phyloP scores from a whole-genome alignment of 768 basidiomycete genomes.

The Rhodosporidiobolus sp. region DNA sequence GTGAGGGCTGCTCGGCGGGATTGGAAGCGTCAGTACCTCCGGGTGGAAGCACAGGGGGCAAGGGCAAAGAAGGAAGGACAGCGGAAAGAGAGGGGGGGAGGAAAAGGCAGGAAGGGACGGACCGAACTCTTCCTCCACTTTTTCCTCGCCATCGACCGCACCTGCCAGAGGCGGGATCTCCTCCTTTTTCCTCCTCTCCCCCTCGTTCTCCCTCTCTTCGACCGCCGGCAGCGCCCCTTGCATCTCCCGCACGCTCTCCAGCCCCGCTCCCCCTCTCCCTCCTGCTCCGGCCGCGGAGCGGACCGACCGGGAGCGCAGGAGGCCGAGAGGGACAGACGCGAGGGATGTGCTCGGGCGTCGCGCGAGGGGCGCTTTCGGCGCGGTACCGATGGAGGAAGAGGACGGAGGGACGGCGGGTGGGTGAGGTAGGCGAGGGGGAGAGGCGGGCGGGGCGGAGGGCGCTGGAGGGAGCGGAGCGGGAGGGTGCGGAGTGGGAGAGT shows the following conservation, averaged over 20 bases:
- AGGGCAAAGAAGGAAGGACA: neutral
- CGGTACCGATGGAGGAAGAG: neutral
- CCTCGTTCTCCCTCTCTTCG: neutral
- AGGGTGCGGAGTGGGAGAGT: neutral
- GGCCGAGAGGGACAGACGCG: neutral
- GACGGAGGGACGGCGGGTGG: neutral
- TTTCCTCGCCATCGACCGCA: neutral
- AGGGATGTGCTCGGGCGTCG: neutral
- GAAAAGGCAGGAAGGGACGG: neutral
- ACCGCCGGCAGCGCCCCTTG: constrained; percentile 1
- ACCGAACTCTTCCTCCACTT: constrained; percentile 1
- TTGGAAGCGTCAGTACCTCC: neutral
- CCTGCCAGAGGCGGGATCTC: neutral
- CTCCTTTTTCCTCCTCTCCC: neutral
- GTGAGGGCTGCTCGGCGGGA: constrained; percentile 9
- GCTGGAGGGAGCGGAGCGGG: neutral
- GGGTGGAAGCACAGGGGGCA: neutral
- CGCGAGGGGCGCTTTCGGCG: neutral
- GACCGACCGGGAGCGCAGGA: neutral
- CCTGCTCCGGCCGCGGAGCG: neutral
- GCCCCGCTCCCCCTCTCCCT: neutral
- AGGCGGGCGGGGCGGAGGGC: constrained; percentile 5
- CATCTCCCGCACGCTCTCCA: constrained; percentile 1
- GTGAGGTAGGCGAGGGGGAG: neutral
- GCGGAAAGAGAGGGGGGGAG: too few relatives aligned